Evolutionary conservation across 148 eudicot species (phyloP).

Genomic region (Silene conica): DNA sequence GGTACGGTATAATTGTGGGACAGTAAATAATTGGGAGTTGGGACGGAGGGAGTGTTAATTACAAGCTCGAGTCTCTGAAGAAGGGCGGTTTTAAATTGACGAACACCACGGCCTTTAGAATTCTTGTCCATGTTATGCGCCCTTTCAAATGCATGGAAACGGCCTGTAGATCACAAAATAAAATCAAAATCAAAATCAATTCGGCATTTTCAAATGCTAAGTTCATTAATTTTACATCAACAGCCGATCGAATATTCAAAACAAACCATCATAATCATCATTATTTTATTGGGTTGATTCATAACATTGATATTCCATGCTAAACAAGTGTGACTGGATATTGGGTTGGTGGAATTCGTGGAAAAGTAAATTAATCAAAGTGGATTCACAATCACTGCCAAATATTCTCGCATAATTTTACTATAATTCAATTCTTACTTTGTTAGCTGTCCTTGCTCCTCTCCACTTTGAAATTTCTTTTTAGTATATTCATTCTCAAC

Average conservation of each 20-base stretch:
- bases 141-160: constrained; percentile 91
- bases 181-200: no score
- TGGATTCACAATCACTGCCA: no score
- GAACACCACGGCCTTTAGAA: constrained; percentile 90
- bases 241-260: background rate
- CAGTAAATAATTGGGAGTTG: no score
- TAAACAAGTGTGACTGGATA: background rate
- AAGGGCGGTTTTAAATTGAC: constrained; percentile 88
- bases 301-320: no score
- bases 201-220: no score
- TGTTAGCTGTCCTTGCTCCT: background rate
- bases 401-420: no score
- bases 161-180: constrained; percentile 42
- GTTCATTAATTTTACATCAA: no score
- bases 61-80: constrained; percentile 97
- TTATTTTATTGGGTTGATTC: background rate
- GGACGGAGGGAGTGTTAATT: background rate
- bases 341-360: background rate
- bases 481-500: background rate
- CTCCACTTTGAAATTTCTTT: background rate
- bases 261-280: constrained; percentile 1
- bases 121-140: constrained; percentile 90
- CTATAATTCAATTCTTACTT: no score
- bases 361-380: background rate
- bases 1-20: no score